A percentile compares a stretch with the other conserved stretches of the same genome.
Evolutionary conservation across 2,329 filamentous ascomycete genomes (phyloP).

Genomic region (Arthrobotrys megalospora): DNA sequence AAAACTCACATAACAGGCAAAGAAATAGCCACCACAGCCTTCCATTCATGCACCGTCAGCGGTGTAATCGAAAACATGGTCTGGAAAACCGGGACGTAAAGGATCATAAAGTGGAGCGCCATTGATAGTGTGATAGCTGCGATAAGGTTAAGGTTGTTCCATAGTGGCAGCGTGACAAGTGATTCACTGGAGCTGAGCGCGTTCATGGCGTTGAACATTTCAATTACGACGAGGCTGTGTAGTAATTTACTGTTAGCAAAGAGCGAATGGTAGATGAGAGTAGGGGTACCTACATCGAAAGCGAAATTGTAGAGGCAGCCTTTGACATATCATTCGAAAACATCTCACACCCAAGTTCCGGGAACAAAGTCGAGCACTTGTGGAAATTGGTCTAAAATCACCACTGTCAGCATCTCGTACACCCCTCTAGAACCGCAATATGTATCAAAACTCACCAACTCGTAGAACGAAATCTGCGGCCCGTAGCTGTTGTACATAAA

Average conservation of each 20-base stretch:
- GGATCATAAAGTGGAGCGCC: slow-evolving; percentile 91
- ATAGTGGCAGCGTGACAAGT: slow-evolving; percentile 91
- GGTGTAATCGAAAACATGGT: slow-evolving; percentile 91
- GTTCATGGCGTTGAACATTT: slow-evolving; percentile 99
- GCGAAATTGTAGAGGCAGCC: slow-evolving; percentile 90
- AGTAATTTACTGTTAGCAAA: slow-evolving; percentile 11
- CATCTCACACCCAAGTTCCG: slow-evolving; percentile 91
- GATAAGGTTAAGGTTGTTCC: slow-evolving; percentile 98
- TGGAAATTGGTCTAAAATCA: slow-evolving; percentile 82
- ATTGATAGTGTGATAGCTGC: slow-evolving; percentile 94
- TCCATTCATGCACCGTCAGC: slow-evolving; percentile 88
- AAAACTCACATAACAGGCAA: slow-evolving; percentile 88
- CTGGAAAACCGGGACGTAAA: slow-evolving; percentile 80
- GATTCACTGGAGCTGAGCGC: slow-evolving; percentile 95
- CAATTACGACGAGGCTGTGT: slow-evolving; percentile 88
- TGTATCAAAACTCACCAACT: slow-evolving; percentile 71
- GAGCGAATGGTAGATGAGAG: not conserved
- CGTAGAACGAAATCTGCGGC: slow-evolving; percentile 90
- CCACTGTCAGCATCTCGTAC: not conserved
- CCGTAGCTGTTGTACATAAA: slow-evolving; percentile 96
- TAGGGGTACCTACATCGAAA: slow-evolving; percentile 70
- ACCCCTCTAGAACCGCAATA: not conserved
- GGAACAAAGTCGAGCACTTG: slow-evolving; percentile 86
- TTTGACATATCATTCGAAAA: slow-evolving; percentile 89
- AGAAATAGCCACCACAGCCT: slow-evolving; percentile 89